phyloP scores from a whole-genome alignment of 169 alveolate species.

The Eimeria praecox region DNA sequence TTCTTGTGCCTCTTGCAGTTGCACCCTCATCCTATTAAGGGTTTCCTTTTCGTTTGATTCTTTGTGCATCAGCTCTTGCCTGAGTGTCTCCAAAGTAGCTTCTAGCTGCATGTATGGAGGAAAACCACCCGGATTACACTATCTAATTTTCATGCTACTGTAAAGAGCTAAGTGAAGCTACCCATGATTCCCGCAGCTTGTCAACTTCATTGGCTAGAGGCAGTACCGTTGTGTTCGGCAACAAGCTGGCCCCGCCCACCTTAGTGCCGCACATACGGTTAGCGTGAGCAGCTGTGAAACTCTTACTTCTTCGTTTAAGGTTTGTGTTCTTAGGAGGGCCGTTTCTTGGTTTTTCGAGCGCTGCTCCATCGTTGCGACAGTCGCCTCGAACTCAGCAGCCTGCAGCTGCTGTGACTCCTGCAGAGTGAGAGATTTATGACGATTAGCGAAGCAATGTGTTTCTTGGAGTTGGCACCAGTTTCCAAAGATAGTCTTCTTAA shows the following conservation, averaged over 20 bases:
- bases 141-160: neutral
- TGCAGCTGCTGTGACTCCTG: slow-evolving; percentile 73
- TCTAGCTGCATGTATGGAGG: slow-evolving; percentile 48
- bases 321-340: slow-evolving; percentile 51
- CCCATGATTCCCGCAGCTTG: neutral
- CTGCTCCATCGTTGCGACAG: slow-evolving; percentile 56
- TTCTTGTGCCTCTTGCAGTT: slow-evolving; percentile 23
- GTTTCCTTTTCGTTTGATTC: slow-evolving; percentile 16
- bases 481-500: neutral
- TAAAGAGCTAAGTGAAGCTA: neutral
- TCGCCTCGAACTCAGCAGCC: slow-evolving; percentile 43
- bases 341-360: slow-evolving; percentile 66
- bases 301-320: slow-evolving; percentile 56
- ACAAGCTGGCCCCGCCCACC: neutral
- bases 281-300: neutral
- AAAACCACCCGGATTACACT: neutral
- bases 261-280: neutral
- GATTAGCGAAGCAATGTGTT: neutral
- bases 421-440: neutral
- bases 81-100: slow-evolving; percentile 48
- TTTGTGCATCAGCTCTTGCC: slow-evolving; percentile 42
- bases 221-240: neutral
- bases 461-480: neutral
- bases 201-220: neutral
- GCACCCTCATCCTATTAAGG: neutral